These are phyloP conservation scores for Garcia nutans DNA, from an alignment of 345 rosid species.

Conservation along the genomic window DNA sequence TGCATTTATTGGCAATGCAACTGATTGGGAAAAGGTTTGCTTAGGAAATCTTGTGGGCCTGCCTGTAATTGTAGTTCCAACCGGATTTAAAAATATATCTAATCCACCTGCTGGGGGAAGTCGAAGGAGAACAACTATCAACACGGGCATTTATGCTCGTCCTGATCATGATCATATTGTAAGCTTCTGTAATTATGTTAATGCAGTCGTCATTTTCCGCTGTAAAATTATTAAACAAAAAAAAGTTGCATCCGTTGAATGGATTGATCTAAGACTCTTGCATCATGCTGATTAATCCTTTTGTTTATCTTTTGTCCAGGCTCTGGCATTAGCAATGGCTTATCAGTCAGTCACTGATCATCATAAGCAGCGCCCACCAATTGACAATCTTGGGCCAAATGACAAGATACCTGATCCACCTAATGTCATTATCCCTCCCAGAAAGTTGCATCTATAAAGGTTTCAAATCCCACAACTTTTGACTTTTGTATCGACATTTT, in stretches of 20 bases:
- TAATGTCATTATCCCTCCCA: conserved; percentile 37
- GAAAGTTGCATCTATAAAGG: conserved; percentile 37
- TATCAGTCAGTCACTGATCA: conserved; percentile 70
- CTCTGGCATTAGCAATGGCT: conserved; percentile 85
- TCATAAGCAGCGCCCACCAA: conserved; percentile 77
- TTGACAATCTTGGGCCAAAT: conserved; percentile 58
- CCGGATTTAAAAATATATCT: conserved; percentile 52
- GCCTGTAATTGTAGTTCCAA: conserved; percentile 69
- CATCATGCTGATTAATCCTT: neutral
- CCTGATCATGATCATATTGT: conserved; percentile 80
- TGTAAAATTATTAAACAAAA: neutral
- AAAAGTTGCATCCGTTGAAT: too few species aligned
- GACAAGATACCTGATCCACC: conserved; percentile 54
- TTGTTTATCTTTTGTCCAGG: conserved; percentile 37
- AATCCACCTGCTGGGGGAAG: conserved; percentile 53
- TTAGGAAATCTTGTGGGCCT: conserved; percentile 88
- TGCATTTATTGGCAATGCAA: conserved; percentile 82
- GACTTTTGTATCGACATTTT: too few species aligned
- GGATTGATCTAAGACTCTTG: neutral
- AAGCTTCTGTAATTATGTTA: conserved; percentile 24
- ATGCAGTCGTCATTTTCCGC: too few species aligned
- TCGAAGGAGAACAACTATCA: conserved; percentile 54
- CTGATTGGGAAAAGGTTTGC: conserved; percentile 89
- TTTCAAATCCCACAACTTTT: neutral
- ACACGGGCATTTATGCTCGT: conserved; percentile 78